These are phyloP conservation scores for Colletotrichum camelliae DNA, from an alignment of 2,329 filamentous ascomycete genomes.

Conservation along the genomic window DNA sequence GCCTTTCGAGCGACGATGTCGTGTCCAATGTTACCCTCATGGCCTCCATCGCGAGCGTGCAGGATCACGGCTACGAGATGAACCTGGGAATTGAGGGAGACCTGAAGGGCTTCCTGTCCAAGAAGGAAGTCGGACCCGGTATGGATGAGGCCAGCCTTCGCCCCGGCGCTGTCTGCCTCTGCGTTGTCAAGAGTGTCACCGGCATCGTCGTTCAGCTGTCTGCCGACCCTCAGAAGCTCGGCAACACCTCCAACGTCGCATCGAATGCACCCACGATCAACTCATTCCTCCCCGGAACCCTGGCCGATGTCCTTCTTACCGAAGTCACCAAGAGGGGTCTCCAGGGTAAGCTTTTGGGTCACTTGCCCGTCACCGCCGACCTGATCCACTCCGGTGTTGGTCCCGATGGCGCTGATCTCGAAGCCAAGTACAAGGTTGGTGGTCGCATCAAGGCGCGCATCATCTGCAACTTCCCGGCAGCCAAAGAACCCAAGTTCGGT, in stretches of 20 bases:
- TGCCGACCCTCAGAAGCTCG: conserved; percentile 72
- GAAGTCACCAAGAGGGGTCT: conserved; percentile 79
- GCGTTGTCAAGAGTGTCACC: conserved; percentile 77
- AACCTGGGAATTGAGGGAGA: conserved; percentile 75
- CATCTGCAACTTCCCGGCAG: conserved; percentile 83
- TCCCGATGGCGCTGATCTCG: conserved; percentile 71
- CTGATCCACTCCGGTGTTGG: conserved; percentile 85
- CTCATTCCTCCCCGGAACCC: conserved; percentile 89
- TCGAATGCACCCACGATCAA: conserved; percentile 85
- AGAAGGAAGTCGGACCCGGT: conserved; percentile 76
- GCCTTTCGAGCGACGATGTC: conserved; percentile 74
- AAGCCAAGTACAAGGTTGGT: conserved; percentile 81
- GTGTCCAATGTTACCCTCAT: conserved; percentile 81
- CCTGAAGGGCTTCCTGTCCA: conserved; percentile 83
- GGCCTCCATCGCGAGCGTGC: conserved; percentile 87
- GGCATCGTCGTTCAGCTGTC: conserved; percentile 89
- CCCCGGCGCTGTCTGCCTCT: conserved; percentile 85
- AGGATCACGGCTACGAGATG: conserved; percentile 96
- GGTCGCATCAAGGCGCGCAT: conserved; percentile 86
- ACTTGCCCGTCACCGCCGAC: conserved; percentile 90
- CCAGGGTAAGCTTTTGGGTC: conserved; percentile 88
- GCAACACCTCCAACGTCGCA: conserved; percentile 69
- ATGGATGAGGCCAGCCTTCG: conserved; percentile 73
- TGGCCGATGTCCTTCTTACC: conserved; percentile 82
- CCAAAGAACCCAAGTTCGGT: conserved; percentile 82